Base-by-base conservation (phyloP, 1,284 basidiomycete species). In the Xerocomus minutiporus region DNA sequence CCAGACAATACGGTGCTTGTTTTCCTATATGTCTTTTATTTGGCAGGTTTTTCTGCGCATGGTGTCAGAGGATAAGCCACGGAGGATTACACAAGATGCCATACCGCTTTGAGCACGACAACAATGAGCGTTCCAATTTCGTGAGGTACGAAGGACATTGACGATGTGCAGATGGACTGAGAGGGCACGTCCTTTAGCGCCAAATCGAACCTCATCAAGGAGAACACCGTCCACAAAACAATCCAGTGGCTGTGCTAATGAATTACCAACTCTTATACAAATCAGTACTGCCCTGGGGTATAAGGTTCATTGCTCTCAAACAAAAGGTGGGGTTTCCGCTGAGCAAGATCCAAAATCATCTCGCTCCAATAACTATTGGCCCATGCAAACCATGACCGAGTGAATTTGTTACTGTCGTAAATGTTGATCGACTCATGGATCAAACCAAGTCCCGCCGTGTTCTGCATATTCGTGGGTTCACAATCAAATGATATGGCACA, bases 21-120 rank as follows among this genome's bases (percentile, higher is more conserved):
- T 99, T 99, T 59, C 96, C 93, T 50, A 97, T 94, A 60, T 94
- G 86, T 61, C 89, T 81, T 74, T 95, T 95, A 70, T 97, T 96
- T 12, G 92, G 92, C 50, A 97, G 78, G 73, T 97, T 92, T 72
- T 88, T 85, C 93, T 96, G 67, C 31, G 51, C 48, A 50, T 50
- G 46, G 55, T 51, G 58, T 60, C 52, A 65, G 59, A 57, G 48
- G 54, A 52, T 53, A 50, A 49, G 52, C 46, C 31, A 49, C 48
- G 51, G 46, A 53, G 48, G 48, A 57, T 45, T 52, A 55, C 60
- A 50, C 45, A 43, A 45, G 47, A 32, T 50, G 50, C 82, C 91
- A 70, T 75, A 97, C 95, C 66, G 94, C 95, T 77, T 95, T 94
- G 63, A 96, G 82, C 51, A 98, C 85, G 61, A 99, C 94, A 52